Evolutionary conservation across 148 eudicot genomes (phyloP).

Genomic region (Gaultheria prostrata): DNA sequence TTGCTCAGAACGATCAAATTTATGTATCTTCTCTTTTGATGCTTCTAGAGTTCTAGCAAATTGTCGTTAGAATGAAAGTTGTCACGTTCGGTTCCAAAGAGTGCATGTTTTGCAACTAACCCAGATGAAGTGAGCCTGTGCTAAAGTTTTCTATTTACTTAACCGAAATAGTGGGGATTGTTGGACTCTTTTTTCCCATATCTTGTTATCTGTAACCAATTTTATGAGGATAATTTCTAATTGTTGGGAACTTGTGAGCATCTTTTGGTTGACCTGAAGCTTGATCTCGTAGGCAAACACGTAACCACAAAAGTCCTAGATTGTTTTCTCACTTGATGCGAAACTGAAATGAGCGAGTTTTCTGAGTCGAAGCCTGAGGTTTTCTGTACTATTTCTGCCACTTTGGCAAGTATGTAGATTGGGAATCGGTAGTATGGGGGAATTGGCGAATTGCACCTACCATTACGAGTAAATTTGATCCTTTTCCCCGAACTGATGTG

Average conservation of each 20-base stretch:
- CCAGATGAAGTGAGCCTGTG: background rate
- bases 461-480: background rate
- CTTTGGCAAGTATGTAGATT: background rate
- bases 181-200: background rate
- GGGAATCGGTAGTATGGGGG: background rate
- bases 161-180: background rate
- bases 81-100: background rate
- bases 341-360: background rate
- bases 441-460: background rate
- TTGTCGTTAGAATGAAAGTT: too few species aligned
- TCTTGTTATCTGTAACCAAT: background rate
- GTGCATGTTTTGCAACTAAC: background rate
- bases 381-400: background rate
- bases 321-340: background rate
- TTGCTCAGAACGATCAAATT: background rate
- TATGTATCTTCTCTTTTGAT: background rate
- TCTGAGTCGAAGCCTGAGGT: background rate
- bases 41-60: too few species aligned
- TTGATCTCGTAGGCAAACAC: background rate
- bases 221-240: background rate
- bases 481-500: background rate
- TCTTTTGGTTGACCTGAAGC: background rate
- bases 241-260: background rate
- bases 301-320: background rate
- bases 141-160: too few species aligned